These are phyloP conservation scores for Pelargonium myrrhifolium DNA, from an alignment of 441 rosid species.

Conservation along the genomic window DNA sequence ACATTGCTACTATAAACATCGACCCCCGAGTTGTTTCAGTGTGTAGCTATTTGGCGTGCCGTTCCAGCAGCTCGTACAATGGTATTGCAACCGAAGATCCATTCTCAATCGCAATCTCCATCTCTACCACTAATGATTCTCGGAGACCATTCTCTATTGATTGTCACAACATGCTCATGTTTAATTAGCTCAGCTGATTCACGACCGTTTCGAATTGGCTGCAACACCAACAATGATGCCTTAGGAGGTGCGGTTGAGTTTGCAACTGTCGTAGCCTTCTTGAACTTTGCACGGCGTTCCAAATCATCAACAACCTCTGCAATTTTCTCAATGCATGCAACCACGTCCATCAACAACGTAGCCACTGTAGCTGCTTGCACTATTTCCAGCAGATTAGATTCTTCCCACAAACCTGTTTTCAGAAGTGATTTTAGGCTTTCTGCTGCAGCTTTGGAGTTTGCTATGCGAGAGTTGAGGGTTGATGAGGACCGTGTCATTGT, in stretches of 20 bases:
- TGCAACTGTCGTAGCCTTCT: not conserved
- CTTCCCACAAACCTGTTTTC: slow-evolving; percentile 14
- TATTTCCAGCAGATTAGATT: slow-evolving; percentile 8
- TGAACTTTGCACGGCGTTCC: slow-evolving; percentile 11
- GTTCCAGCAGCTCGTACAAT: no score
- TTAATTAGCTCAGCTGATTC: not conserved
- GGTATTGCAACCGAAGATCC: no score
- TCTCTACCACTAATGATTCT: not conserved
- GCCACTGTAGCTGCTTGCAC: slow-evolving; percentile 15
- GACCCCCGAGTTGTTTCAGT: no score
- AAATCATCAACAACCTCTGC: slow-evolving; percentile 19
- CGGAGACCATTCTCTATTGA: not conserved
- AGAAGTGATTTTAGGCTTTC: slow-evolving; percentile 14
- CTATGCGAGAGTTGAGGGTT: not conserved
- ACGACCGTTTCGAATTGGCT: not conserved
- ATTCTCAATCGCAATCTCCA: not conserved
- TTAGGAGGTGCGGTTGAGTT: not conserved
- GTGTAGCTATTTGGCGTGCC: no score
- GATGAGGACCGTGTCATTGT: slow-evolving; percentile 15
- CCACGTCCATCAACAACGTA: slow-evolving; percentile 15
- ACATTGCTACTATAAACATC: no score
- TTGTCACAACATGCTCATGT: not conserved
- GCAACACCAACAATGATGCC: not conserved
- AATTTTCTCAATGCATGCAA: slow-evolving; percentile 19
- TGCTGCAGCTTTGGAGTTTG: slow-evolving; percentile 7